phyloP scores from a whole-genome alignment of 352 stramenopile genomes.

The Phytopythium oedochilum region DNA sequence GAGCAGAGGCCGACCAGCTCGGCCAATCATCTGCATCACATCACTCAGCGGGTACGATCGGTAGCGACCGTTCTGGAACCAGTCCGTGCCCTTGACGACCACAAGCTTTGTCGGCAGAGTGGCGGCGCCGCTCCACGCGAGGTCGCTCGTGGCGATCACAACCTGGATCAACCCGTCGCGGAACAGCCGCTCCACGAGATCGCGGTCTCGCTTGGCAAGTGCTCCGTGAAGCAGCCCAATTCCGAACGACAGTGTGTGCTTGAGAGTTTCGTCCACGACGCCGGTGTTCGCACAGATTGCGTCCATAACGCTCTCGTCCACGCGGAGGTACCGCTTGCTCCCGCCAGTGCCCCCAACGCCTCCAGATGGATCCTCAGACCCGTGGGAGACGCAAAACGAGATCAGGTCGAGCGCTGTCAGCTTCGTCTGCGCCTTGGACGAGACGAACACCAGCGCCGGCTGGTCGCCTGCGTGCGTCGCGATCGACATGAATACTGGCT shows the following conservation, averaged over 20 bases:
- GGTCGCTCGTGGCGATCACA: slow-evolving; percentile 89
- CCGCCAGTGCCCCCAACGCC: slow-evolving; percentile 55
- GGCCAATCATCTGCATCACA: slow-evolving; percentile 99
- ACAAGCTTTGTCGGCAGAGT: slow-evolving; percentile 98
- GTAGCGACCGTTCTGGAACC: slow-evolving; percentile 93
- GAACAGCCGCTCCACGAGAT: slow-evolving; percentile 97
- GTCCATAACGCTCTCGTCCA: slow-evolving; percentile 88
- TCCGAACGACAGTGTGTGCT: slow-evolving; percentile 96
- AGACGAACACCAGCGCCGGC: slow-evolving; percentile 97
- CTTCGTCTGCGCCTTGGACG: slow-evolving; percentile 96
- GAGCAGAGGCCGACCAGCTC: slow-evolving; percentile 94
- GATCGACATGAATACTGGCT: slow-evolving; percentile 97
- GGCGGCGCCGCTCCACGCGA: slow-evolving; percentile 89
- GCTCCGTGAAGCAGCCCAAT: slow-evolving; percentile 98
- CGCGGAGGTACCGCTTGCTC: slow-evolving; percentile 92
- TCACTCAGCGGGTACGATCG: slow-evolving; percentile 98
- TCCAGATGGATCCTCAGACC: slow-evolving; percentile 39
- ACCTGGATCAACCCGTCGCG: slow-evolving; percentile 96
- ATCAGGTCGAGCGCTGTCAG: slow-evolving; percentile 98
- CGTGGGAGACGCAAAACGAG: slow-evolving; percentile 80
- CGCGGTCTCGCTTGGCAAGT: slow-evolving; percentile 83
- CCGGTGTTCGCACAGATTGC: slow-evolving; percentile 76
- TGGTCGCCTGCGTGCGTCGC: slow-evolving; percentile 93
- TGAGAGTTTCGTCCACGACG: slow-evolving; percentile 89
- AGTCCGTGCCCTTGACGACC: slow-evolving; percentile 98